A percentile compares a stretch with the other conserved stretches of the same genome.
These are phyloP conservation scores for Aleurites moluccanus DNA, from an alignment of 441 rosid species.

Conservation along the genomic window DNA sequence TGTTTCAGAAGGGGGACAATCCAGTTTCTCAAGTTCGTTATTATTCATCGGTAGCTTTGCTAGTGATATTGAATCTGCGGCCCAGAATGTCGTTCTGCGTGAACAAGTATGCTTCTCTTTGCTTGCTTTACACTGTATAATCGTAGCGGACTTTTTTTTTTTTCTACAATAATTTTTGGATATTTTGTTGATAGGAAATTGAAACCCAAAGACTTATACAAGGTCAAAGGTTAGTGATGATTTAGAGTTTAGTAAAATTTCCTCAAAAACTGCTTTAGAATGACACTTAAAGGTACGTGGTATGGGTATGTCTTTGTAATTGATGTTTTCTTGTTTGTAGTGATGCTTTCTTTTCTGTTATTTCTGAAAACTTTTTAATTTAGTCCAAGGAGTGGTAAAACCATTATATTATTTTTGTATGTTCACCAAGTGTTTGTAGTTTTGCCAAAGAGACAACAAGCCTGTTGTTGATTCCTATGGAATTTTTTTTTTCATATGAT, in stretches of 20 bases:
- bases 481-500: too few species aligned
- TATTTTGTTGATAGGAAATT: conserved; percentile 51
- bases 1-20: conserved; percentile 5
- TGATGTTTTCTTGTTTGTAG: too few species aligned
- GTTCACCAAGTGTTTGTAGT: too few species aligned
- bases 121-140: neutral
- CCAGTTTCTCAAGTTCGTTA: conserved; percentile 27
- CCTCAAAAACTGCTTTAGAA: neutral
- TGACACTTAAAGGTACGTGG: too few species aligned
- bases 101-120: conserved; percentile 50
- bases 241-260: neutral
- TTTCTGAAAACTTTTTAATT: neutral
- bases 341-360: neutral
- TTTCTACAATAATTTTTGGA: neutral
- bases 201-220: conserved; percentile 76
- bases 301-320: too few species aligned
- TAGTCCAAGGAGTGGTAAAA: too few species aligned
- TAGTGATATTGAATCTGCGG: conserved; percentile 59
- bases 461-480: too few species aligned
- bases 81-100: conserved; percentile 58
- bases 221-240: conserved; percentile 60
- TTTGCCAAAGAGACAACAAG: too few species aligned
- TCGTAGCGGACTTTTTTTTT: too few species aligned
- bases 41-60: conserved; percentile 31
- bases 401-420: too few species aligned